Base-by-base conservation (phyloP, 306 rosid genomes). In the Mimosa pudica region DNA sequence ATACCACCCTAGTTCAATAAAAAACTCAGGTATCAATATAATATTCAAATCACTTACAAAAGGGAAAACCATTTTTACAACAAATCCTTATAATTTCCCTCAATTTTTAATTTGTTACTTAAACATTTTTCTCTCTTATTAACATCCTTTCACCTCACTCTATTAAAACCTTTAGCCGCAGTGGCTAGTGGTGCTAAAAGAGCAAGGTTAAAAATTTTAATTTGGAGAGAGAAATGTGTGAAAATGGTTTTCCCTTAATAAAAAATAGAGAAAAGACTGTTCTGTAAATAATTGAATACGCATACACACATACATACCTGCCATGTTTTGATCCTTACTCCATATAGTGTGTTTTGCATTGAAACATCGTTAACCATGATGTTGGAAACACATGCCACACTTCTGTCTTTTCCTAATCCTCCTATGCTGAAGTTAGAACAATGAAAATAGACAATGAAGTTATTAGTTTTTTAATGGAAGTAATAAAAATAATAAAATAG, bases 291-390 rank as follows among this genome's bases (percentile, higher is more conserved):
- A 38, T 38, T 38, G 42, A 38, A 38, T 38, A 38, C 42, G 0
- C 9, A 46, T 7, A 8, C 2, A 18, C 2, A 17, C 7, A 1
- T 8, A 2, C 3, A 57, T 89, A 94, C 98, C 98, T 91, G 98
- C 98, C 98, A 95, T 24, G 98, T 95, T 80, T 95, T 95, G 83
- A 95, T 92, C 86, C 98, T 86, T 41, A 90, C 96, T 77, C 98
- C 98, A 65, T 88, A 89, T 45, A 89, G 87, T 24, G 98, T 87
- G 85, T 90, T 89, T 77, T 83, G 89, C 85, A 95, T 83, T 74
- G 90, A 80, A 73, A 89, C 77, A 78, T 95, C 89, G 41, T 91
- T 84, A 70, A 95, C 90, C 47, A 85, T 74, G 68, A 95, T 84
- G 79, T 91, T 89, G 73, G 98, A 91, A 17, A 95, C 98, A 78